A percentile compares a stretch with the other conserved stretches of the same genome.
These are phyloP conservation scores for Pneumocystis jirovecii DNA, from an alignment of 1,139 yeast genomes.

Conservation along the genomic window DNA sequence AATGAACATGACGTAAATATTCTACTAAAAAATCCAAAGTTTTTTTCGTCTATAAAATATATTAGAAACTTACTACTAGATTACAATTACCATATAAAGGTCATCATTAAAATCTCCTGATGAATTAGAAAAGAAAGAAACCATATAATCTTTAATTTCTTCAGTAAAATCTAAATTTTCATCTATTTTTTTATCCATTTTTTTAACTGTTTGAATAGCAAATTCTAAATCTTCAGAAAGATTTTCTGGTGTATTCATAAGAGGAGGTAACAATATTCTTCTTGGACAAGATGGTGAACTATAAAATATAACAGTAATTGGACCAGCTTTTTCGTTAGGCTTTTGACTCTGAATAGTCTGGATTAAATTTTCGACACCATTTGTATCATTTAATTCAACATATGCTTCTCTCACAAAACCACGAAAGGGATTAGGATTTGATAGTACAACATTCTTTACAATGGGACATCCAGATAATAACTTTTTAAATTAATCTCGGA, in stretches of 20 bases:
- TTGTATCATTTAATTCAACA: neutral
- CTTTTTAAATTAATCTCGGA: neutral
- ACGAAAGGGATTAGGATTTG: neutral
- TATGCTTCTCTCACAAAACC: neutral
- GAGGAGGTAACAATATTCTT: neutral
- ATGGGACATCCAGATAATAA: neutral
- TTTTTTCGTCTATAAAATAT: slow-evolving; percentile 4
- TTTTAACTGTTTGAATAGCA: neutral
- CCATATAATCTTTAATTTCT: neutral
- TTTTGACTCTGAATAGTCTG: neutral
- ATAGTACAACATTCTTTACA: neutral
- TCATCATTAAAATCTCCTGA: neutral
- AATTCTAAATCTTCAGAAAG: neutral
- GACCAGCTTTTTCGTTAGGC: neutral
- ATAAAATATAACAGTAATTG: neutral
- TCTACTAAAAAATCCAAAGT: slow-evolving; percentile 13
- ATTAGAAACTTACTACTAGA: neutral
- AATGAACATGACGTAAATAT: slow-evolving; percentile 14
- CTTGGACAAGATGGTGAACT: neutral
- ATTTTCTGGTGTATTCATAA: neutral
- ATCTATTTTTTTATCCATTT: neutral
- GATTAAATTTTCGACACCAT: neutral
- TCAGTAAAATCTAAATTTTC: neutral
- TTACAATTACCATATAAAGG: neutral
- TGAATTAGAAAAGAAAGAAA: neutral